Base-by-base conservation (phyloP, 371 early-diverging fungal species). In the Mortierella sp. region DNA sequence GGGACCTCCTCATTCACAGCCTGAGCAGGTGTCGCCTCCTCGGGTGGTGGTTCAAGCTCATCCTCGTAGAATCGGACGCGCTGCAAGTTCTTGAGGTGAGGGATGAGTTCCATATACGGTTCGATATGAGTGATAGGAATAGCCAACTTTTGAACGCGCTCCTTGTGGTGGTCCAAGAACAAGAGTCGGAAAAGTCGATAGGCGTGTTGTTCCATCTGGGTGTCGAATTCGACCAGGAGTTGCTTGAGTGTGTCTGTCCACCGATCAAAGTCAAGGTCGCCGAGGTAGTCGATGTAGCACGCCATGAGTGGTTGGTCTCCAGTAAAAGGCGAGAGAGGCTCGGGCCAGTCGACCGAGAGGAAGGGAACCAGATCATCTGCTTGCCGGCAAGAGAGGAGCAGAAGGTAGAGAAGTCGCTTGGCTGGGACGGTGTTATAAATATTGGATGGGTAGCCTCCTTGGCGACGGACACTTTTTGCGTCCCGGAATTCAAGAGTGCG, bases 121-220 rank as follows among this genome's bases (percentile, higher is more conserved):
- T 74, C 72, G 44, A 84, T 55, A 75, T 84, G 84, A 0, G 84
- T 80, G n/a, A 84, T 52, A 13, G 84, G 84, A 19, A 84, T 84
- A 0, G 74, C 68, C 70, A 84, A 72, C 13, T 24, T 44, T 38
- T 55, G 70, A 14, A 84, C 75, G 3, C 73, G 73, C 26, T 72
- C 77, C 50, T 73, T 72, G 34, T 80, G 84, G n/a, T 84, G 84
- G 19, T 84, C 78, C 68, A 84, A 45, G 48, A 84, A 84, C 52
- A 84, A 24, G 57, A 84, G 75, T 45, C 80, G 77, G 47, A 80
- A 71, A 26, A 75, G 55, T 16, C 84, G 80, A 19, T 52, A 45
- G n/a, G 76, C 57, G 14, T 72, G 50, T 26, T 73, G 45, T 24
- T 78, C 80, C 50, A 80, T 77, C 0, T 16, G 44, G 24, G 74